Base-by-base conservation (phyloP, 2,329 filamentous ascomycete species). In the Nemania serpens region DNA sequence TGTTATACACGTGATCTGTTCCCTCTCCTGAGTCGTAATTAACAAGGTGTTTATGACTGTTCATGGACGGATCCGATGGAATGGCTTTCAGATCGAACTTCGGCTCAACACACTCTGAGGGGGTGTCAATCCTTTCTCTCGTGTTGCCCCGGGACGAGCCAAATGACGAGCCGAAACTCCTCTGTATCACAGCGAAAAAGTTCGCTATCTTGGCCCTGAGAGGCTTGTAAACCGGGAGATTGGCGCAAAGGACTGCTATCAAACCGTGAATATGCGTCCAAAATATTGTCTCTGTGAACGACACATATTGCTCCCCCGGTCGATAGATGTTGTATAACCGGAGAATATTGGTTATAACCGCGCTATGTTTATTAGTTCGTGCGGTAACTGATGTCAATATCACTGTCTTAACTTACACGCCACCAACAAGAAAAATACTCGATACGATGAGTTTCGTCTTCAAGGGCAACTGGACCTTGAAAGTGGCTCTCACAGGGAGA, bases 401-500 rank as follows among this genome's bases (percentile, higher is more conserved):
- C n/a, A 42, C 11, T 20, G 13, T 6, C 29, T 45, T 45, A 13
- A 55, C 58, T 51, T 46, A 64, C 61, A 64, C 53, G 22, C 22
- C 50, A 6, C 61, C 61, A 2, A 64, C 25, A 13, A 64, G 54
- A 46, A 64, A 61, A 22, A 64, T 61, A 25, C 45, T 22, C 2
- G 52, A 52, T 1, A 64, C 53, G 17, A 64, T 1, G 4, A 64
- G 10, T 36, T 53, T 55, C 3, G 39, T 61, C 25, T 48, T 58
- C 11, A 61, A n/a, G 1, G 58, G 58, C 13, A 64, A 15, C 18
- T 61, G 58, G 12, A 59, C 36, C 1, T 15, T n/a, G 11, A 50
- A 55, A 6, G 47, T 37, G 7, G 61, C 61, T 22, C 45, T 12
- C 9, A 59, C 20, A 2, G 61, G 61, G 1, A 64, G n/a, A 13